phyloP scores from a whole-genome alignment of 129 eudicot species.

The Flaveria bidentis region DNA sequence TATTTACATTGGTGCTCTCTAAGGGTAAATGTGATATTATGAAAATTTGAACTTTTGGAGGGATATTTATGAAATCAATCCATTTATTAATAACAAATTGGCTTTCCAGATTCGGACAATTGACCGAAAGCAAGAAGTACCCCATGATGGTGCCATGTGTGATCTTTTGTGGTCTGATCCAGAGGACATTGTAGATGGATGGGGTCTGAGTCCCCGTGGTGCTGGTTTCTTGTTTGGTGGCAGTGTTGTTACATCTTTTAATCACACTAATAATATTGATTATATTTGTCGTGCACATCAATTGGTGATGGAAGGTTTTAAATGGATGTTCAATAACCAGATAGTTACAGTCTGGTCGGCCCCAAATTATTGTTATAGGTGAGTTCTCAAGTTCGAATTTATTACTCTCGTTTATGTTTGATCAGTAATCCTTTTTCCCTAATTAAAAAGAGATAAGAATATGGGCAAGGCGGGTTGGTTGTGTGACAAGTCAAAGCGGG shows the following conservation, averaged over 20 bases:
- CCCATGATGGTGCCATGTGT: conserved; percentile 99
- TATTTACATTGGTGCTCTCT: neutral
- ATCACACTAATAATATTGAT: conserved; percentile 85
- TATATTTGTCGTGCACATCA: conserved; percentile 98
- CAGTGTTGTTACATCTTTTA: conserved; percentile 76
- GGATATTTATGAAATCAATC: neutral
- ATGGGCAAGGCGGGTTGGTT: neutral
- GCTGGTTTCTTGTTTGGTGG: conserved; percentile 98
- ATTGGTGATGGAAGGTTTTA: conserved; percentile 95
- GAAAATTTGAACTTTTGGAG: neutral
- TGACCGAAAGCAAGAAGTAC: conserved; percentile 98
- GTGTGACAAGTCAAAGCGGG: neutral
- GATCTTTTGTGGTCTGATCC: conserved; percentile 99
- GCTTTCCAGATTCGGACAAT: conserved; percentile 77
- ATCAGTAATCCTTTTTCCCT: neutral
- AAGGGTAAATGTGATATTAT: neutral
- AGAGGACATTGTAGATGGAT: conserved; percentile 91
- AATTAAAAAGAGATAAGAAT: neutral
- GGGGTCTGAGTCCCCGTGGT: conserved; percentile 99
- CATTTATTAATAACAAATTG: neutral
- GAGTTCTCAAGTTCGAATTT: neutral
- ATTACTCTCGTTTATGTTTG: neutral
- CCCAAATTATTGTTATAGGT: conserved; percentile 98
- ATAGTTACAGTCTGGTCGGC: conserved; percentile 99
- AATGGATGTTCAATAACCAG: conserved; percentile 97